phyloP scores from a whole-genome alignment of 306 rosid genomes.

The Trifolium subterraneum region DNA sequence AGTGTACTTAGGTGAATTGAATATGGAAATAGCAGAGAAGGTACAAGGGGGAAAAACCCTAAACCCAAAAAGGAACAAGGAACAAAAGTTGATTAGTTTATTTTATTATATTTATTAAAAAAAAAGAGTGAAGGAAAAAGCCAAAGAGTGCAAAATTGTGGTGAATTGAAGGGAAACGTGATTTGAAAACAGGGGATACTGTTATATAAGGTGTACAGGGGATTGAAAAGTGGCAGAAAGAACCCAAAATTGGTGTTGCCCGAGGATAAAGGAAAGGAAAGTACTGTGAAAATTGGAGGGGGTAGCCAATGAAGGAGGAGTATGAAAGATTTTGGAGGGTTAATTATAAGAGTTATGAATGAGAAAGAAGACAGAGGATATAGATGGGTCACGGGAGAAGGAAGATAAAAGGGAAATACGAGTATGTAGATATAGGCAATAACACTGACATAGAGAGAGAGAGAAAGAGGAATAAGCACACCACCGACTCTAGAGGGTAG shows the following conservation, averaged over 20 bases:
- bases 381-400: slow-evolving; percentile 49
- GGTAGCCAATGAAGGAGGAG: slow-evolving; percentile 34
- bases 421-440: slow-evolving; percentile 47
- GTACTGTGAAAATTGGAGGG: slow-evolving; percentile 31
- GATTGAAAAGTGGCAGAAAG: slow-evolving; percentile 45
- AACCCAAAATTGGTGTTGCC: slow-evolving; percentile 15
- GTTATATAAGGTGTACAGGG: not conserved
- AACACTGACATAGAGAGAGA: slow-evolving; percentile 30
- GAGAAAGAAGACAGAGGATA: not conserved
- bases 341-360: slow-evolving; percentile 22
- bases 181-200: too few species aligned
- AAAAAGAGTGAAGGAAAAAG: slow-evolving; percentile 62
- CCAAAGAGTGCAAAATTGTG: slow-evolving; percentile 33
- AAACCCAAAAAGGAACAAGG: slow-evolving; percentile 68
- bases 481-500: slow-evolving; percentile 11
- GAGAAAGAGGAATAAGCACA: not conserved
- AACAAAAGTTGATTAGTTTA: slow-evolving; percentile 28
- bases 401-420: slow-evolving; percentile 56
- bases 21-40: slow-evolving; percentile 9
- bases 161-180: not conserved
- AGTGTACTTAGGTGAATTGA: not conserved
- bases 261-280: slow-evolving; percentile 2
- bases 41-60: slow-evolving; percentile 53
- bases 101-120: too few species aligned
- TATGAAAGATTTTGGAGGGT: slow-evolving; percentile 2